Evolutionary conservation across 495 filamentous ascomycete genomes (phyloP), one percentile per base, ranked within the genome.

Genomic region (Melanomma pulvis-pyrius): DNA sequence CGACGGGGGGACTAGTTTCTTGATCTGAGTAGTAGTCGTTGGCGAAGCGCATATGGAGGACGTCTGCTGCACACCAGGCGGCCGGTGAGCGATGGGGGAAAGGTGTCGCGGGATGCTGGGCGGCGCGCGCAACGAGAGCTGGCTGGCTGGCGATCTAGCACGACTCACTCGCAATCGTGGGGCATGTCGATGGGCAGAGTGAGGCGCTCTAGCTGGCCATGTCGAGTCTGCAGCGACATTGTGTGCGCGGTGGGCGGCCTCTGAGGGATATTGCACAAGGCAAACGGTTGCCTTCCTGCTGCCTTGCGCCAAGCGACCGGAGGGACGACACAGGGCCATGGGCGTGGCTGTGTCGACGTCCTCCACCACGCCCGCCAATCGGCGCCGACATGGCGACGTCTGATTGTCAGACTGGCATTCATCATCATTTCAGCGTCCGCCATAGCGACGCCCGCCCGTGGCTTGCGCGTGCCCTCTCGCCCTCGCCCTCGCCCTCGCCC

Each of bases 171-270:
- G 17, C 22, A 19, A 19, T 46, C 21, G 24, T 49, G 44, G 2
- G 29, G 44, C 55, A 66, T 48, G 22, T 19, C 46, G 21, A 29
- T 22, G 32, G 21, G 34, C 53, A 25, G 36, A 65, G 58, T 66
- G 67, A 70, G 67, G 67, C 67, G 65, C 61, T 49, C 67, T 70
- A 66, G 67, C 62, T 62, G 48, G 49, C 60, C 54, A 48, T 59
- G 53, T 41, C n/a, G 32, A 6, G 25, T 19, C 5, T 46, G 28
- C 25, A 49, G 22, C 30, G 50, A 28, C 30, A 36, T 50, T 21
- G 21, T 6, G 50, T n/a, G 49, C 19, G 56, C 50, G 21, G 52
- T 22, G 65, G 50, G 57, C 58, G 65, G 65, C 65, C 57, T 68
- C 65, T 44, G 51, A 30, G 50, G 1, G 50, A 56, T 19, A 57